These are phyloP conservation scores for Cystobasidium pallidum DNA, from an alignment of 1,284 basidiomycete genomes.

Conservation along the genomic window DNA sequence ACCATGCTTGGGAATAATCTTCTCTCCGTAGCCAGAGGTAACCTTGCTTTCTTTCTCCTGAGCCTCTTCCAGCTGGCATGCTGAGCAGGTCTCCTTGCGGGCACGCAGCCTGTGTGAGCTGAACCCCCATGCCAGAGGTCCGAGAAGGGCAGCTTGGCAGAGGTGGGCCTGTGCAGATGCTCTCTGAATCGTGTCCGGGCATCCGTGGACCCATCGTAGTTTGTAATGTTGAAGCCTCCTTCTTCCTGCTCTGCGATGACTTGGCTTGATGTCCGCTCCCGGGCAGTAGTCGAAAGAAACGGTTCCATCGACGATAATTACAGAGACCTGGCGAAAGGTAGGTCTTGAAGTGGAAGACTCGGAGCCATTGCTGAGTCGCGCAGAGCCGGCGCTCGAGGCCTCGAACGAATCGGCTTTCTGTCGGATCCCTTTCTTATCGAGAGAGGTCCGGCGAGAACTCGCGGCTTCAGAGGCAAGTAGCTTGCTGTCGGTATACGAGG, in stretches of 20 bases:
- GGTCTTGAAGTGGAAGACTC: constrained; percentile 46
- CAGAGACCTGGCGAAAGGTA: constrained; percentile 39
- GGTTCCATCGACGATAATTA: constrained; percentile 47
- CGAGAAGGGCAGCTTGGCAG: constrained; percentile 37
- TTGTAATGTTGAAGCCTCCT: constrained; percentile 54
- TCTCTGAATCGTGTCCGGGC: constrained; percentile 19
- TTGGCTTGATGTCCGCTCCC: background rate
- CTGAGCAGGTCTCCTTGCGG: constrained; percentile 56
- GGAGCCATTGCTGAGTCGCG: constrained; percentile 43
- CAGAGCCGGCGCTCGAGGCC: constrained; percentile 19
- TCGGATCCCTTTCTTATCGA: constrained; percentile 56
- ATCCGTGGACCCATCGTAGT: constrained; percentile 16
- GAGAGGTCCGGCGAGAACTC: constrained; percentile 51
- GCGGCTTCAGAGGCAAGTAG: constrained; percentile 11
- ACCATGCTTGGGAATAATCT: no score
- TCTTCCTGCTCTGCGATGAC: constrained; percentile 43
- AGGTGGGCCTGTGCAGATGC: constrained; percentile 36
- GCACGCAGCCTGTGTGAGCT: constrained; percentile 38
- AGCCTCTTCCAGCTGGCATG: constrained; percentile 53
- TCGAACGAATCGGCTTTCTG: constrained; percentile 50
- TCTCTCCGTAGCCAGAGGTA: no score
- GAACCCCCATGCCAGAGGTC: constrained; percentile 9
- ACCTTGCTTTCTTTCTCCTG: constrained; percentile 2
- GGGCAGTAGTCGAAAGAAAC: constrained; percentile 42
- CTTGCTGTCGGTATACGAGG: constrained; percentile 45